Evolutionary conservation across 257 asterid genomes (phyloP).

Genomic region (Solanum bukasovii): DNA sequence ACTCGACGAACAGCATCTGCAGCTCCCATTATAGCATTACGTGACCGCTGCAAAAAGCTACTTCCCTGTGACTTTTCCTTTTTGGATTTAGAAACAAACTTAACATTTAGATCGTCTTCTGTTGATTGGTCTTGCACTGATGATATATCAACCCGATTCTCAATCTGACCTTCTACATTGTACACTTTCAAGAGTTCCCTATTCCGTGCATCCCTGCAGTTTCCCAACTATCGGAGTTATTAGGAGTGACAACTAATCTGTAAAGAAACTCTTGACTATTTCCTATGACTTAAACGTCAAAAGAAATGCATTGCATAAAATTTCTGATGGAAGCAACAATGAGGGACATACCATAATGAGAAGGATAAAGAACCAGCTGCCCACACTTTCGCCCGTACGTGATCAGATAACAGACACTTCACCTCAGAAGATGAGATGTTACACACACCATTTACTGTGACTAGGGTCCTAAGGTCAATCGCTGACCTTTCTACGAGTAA

Average conservation of each 20-base stretch:
- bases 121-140: constrained; percentile 51
- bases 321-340: not conserved
- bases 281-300: not conserved
- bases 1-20: constrained; percentile 97
- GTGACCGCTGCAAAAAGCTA: constrained; percentile 77
- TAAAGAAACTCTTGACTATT: not conserved
- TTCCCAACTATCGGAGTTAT: constrained; percentile 2
- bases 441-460: constrained; percentile 77
- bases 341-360: constrained; percentile 61
- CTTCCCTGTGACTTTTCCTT: constrained; percentile 78
- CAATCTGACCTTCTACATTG: constrained; percentile 74
- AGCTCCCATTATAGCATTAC: constrained; percentile 95
- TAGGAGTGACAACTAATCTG: constrained; percentile 2
- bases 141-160: constrained; percentile 62
- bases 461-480: constrained; percentile 78
- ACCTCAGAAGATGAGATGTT: constrained; percentile 86
- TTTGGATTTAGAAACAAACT: constrained; percentile 60
- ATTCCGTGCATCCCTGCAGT: constrained; percentile 83
- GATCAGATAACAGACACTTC: constrained; percentile 61
- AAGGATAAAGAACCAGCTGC: constrained; percentile 67
- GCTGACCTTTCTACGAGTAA: constrained; percentile 74
- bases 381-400: constrained; percentile 68
- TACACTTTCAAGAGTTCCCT: constrained; percentile 81
- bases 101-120: constrained; percentile 74
- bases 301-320: not conserved